These are phyloP conservation scores for Debaryomyces psychrophilus DNA, from an alignment of 1,139 yeast species.

Conservation along the genomic window DNA sequence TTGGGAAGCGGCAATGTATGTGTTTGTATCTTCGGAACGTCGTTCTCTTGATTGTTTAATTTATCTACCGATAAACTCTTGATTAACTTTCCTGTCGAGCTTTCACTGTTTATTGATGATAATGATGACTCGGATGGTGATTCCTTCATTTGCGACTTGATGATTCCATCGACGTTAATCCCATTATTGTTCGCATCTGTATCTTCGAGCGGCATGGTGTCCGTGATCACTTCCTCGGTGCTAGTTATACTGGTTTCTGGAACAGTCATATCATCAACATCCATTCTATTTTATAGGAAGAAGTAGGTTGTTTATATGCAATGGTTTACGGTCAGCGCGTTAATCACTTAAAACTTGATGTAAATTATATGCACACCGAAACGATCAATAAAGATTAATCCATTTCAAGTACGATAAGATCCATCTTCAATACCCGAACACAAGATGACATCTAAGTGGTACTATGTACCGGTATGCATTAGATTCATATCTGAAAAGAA, in stretches of 20 bases:
- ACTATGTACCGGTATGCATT: conserved; percentile 31
- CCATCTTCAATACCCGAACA: background rate
- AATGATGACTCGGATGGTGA: conserved; percentile 26
- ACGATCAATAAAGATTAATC: background rate
- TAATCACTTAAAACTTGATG: background rate
- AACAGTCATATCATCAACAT: conserved; percentile 6
- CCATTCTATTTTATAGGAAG: conserved; percentile 2
- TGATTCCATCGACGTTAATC: background rate
- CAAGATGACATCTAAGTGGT: conserved; percentile 21
- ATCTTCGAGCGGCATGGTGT: background rate
- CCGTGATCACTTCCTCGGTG: background rate
- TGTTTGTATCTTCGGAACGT: conserved; percentile 8
- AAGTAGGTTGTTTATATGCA: background rate
- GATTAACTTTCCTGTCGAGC: conserved; percentile 37
- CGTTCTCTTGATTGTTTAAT: conserved; percentile 9
- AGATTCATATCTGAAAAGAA: conserved; percentile 25
- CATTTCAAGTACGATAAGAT: background rate
- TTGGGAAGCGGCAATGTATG: conserved; percentile 10
- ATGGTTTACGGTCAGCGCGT: conserved; percentile 6
- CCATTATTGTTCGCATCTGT: conserved; percentile 1
- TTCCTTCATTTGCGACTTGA: conserved; percentile 1
- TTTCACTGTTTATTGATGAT: conserved; percentile 31
- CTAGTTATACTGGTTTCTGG: background rate
- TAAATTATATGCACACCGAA: background rate
- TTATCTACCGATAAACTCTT: conserved; percentile 29